These are phyloP conservation scores for Colletotrichum sp. DNA, from an alignment of 2,329 filamentous ascomycete species.

Conservation along the genomic window DNA sequence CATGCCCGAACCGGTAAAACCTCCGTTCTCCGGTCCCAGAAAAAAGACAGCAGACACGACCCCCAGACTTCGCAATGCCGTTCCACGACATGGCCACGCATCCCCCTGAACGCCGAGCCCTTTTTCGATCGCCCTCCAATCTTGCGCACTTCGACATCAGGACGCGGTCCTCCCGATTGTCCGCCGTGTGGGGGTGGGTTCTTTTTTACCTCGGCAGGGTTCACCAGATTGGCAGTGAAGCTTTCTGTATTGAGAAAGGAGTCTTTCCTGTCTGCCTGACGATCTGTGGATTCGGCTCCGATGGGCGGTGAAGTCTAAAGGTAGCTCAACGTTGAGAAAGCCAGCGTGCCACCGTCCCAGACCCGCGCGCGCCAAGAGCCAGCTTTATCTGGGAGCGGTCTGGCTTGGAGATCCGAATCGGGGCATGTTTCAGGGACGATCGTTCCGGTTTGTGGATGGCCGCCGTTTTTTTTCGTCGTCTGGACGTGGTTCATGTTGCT, in stretches of 20 bases:
- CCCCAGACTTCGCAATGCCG: neutral
- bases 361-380: neutral
- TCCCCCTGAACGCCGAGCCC: neutral
- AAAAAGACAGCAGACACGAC: neutral
- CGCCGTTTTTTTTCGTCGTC: neutral
- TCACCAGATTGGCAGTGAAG: neutral
- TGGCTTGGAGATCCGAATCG: neutral
- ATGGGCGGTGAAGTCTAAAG: neutral
- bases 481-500: neutral
- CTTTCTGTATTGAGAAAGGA: neutral
- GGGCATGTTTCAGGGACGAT: neutral
- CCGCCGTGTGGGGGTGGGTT: neutral
- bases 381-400: neutral
- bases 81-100: neutral
- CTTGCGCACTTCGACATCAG: neutral
- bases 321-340: neutral
- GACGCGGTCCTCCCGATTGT: neutral
- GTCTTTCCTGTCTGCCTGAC: neutral
- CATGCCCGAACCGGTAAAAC: conserved; percentile 9
- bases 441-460: neutral
- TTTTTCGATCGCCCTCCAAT: neutral
- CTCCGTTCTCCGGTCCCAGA: neutral
- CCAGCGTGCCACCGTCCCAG: neutral
- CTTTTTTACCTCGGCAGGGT: neutral
- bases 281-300: neutral